Conservation (phyloP, 331 rosid species). For the Pyrus hybrid region DNA sequence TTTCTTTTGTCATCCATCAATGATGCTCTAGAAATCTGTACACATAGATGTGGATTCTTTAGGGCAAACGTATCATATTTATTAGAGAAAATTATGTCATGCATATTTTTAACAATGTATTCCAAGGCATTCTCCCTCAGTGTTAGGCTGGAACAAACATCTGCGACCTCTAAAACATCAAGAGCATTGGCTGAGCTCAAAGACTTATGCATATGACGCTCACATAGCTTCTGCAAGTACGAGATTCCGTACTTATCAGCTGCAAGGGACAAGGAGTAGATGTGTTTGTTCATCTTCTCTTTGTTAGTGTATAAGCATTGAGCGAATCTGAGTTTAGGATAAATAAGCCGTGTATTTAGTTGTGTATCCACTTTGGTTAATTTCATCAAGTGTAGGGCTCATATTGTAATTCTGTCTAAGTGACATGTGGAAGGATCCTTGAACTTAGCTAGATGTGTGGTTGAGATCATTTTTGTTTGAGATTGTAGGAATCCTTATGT, state of each 20-base stretch:
- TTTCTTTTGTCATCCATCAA: slow-evolving; percentile 30
- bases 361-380: no score
- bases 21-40: slow-evolving; percentile 60
- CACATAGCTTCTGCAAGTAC: slow-evolving; percentile 54
- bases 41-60: slow-evolving; percentile 60
- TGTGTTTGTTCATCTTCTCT: slow-evolving; percentile 55
- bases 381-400: no score
- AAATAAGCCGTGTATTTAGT: no score
- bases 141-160: slow-evolving; percentile 36
- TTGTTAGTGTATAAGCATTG: no score
- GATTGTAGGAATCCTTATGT: no score
- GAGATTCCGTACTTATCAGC: slow-evolving; percentile 73
- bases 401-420: no score
- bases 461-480: no score
- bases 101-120: slow-evolving; percentile 53
- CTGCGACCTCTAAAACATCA: slow-evolving; percentile 57
- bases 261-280: slow-evolving; percentile 46
- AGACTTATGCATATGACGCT: slow-evolving; percentile 35
- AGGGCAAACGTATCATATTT: slow-evolving; percentile 58
- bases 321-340: no score
- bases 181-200: slow-evolving; percentile 44
- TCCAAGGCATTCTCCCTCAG: slow-evolving; percentile 52
- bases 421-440: no score
- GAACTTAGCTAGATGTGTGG: no score
- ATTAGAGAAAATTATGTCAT: slow-evolving; percentile 33